Evolutionary conservation across 2,329 filamentous ascomycete species (phyloP), one percentile per base, ranked within the genome.

Genomic region (Zymoseptoria tritici): DNA sequence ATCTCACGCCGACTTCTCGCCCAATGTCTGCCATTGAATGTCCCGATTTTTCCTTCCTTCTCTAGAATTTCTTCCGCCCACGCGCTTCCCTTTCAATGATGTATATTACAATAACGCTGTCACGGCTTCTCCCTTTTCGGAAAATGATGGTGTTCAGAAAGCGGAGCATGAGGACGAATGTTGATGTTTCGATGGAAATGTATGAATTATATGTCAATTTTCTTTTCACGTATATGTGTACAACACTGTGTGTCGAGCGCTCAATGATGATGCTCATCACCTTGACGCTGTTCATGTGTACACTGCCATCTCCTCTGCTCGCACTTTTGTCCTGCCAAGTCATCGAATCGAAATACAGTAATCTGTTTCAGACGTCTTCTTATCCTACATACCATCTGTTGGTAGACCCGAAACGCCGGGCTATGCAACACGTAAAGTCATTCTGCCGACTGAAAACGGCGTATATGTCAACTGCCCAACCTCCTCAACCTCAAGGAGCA

Each of bases 401-500:
- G 36, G 36, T 16, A 46, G 36, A 46, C 36, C 36, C 36, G 36
- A 46, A 46, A 46, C 36, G 36, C 36, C 36, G 36, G 36, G 36
- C 36, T 46, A 46, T 46, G 36, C 36, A 46, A 46, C 36, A 46
- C 36, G 13, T 46, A 46, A 46, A 46, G 36, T 46, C 36, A 46
- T 46, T 46, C 36, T 46, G 36, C 36, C 36, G 36, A 46, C 36
- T 46, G 36, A 16, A 42, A 42, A 42, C 36, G 36, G 36, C 36
- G 36, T 46, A 46, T 46, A 46, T 46, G 13, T 53, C 52, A 11
- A 31, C 22, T 24, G 22, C 22, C 22, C 22, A 24, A 4, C 22
- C 7, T 26, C 52, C 20, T 26, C 22, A 7, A 9, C 20, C 24
- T 62, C 58, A 68, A n/a, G 63, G 54, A 26, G 64, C 64, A 22